Base-by-base conservation (phyloP, 306 rosid genomes). In the Albizia julibrissin region DNA sequence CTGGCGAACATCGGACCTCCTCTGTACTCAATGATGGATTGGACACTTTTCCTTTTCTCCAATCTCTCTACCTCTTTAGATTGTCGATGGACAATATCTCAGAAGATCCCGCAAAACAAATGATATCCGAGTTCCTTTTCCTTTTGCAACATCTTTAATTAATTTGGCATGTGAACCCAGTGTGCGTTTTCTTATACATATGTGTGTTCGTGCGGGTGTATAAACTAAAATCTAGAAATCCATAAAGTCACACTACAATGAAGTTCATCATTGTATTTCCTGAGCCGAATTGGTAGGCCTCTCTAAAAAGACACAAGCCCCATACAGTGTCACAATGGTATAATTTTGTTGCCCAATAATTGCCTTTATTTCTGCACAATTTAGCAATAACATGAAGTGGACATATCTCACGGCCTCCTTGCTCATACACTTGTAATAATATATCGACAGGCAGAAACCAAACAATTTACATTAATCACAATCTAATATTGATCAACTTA, bases 401-500 rank as follows among this genome's bases (percentile, higher is more conserved):
- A 69, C 39, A 66, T 75, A 64, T 44, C 67, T 44, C 15, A 52
- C 6, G 77, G 21, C 27, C 27, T 4, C 21, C 24, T 68, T 81
- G 54, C 8, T 52, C 6, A 50, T 50, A 50, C n/a, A 50, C 73
- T 56, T 58, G 19, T 64, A 76, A 43, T 70, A 80, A 43, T 66
- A 40, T 70, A 80, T 50, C 24, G 22, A 71, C n/a, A 42, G 8
- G 75, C 64, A 75, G 74, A 39, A 69, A 69, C 61, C 59, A 74
- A 42, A 76, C 67, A 26, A 61, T 3, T 24, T 24, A 61, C 67
- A 61, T 24, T 11, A 74, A 67, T 78, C 85, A 73, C 86, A 80
- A 74, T 76, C 82, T 10, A 47, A 37, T 81, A 75, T 44, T 62
- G 69, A 81, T 42, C 62, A 83, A 76, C 65, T 75, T 62, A 2